Evolutionary conservation across 106 monocot genomes (phyloP), one percentile per base, ranked within the genome.

Genomic region (Dioscorea alata): DNA sequence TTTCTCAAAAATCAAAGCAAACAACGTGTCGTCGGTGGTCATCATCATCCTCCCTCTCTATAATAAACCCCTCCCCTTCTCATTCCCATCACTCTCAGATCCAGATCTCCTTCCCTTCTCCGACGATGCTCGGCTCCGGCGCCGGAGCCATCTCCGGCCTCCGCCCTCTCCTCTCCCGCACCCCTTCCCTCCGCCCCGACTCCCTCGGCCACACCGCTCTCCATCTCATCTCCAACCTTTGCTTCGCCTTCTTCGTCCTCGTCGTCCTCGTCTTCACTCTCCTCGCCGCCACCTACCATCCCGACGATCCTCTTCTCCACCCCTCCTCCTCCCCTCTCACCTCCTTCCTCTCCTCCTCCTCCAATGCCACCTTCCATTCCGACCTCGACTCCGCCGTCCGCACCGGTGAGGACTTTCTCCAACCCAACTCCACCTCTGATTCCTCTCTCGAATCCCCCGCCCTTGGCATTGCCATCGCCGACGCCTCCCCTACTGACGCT

Each of bases 251-350:
- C 59, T 89, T 89, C 82, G 89, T 85, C 33, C 49, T 82, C 51
- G 73, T 74, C 49, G 89, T 89, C 32, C 80, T 89, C 50, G 54
- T 75, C 61, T 82, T 89, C 82, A 89, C 89, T 71, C 69, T 89
- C 71, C 65, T 89, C 69, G 89, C 85, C 51, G 85, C 89, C 61
- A 89, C 89, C n/a, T 89, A 89, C 80, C 70, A 72, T 23, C 82
- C 85, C 31, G 85, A 83, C 22, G 90, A 85, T 35, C 85, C 85
- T 18, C 83, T 85, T 58, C 78, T 90, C 72, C 85, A 56, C 62
- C 81, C 79, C 59, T 80, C 85, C 33, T 53, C 69, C 56, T 48
- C 13, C 28, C 17, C 70, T 42, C 80, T 85, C 66, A 77, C 85
- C 8, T 72, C 80, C 48, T 90, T 81, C 80, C 80, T 83, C 72